Conservation (phyloP, 1,284 basidiomycete species). For the Exobasidium rhododendri region DNA sequence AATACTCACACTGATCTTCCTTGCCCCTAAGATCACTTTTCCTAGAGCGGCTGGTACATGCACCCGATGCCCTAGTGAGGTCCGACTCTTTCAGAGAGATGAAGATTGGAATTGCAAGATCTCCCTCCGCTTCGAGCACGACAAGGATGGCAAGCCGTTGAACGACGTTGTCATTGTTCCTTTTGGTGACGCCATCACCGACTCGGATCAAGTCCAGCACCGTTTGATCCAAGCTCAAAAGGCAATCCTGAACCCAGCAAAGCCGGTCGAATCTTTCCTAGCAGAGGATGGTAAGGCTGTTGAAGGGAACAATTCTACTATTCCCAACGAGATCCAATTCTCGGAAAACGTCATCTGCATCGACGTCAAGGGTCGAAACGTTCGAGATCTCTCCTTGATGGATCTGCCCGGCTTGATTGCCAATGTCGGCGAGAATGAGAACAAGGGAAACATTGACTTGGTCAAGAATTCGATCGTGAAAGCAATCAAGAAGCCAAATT, state of each 20-base stretch:
- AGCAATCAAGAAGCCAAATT: not conserved
- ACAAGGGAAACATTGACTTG: not conserved
- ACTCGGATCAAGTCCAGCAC: not conserved
- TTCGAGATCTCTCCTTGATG: not conserved
- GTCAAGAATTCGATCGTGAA: not conserved
- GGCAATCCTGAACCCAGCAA: constrained; percentile 4
- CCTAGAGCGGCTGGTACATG: not conserved
- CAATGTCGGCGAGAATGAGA: not conserved
- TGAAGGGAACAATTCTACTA: not conserved
- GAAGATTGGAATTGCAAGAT: constrained; percentile 1
- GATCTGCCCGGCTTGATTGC: constrained; percentile 5
- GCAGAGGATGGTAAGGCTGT: not conserved
- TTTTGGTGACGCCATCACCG: not conserved
- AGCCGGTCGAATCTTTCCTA: not conserved
- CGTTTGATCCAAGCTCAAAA: not conserved
- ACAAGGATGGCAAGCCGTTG: not conserved
- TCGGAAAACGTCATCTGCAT: constrained; percentile 4
- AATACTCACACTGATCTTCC: no score
- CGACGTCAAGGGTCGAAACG: not conserved
- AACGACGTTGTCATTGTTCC: not conserved
- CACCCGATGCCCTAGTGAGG: constrained; percentile 5
- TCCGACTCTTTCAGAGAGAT: not conserved
- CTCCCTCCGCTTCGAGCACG: not conserved
- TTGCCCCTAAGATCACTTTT: not conserved
- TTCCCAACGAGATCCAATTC: not conserved